phyloP scores from a whole-genome alignment of 768 basidiomycete genomes.

The Porpolomopsis calyptriformis region DNA sequence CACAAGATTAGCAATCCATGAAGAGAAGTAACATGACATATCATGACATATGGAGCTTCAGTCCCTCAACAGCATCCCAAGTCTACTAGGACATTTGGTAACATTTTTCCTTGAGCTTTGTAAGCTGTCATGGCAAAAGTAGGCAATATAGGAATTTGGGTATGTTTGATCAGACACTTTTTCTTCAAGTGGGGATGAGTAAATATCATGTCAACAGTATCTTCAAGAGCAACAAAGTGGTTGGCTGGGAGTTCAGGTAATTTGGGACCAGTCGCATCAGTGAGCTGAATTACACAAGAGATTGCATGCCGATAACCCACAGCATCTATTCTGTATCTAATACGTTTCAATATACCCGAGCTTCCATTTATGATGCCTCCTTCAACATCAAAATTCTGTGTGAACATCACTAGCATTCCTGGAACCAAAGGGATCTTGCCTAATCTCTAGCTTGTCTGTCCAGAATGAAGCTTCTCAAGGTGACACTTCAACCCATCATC shows the following conservation, averaged over 20 bases:
- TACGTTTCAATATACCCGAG: constrained; percentile 10
- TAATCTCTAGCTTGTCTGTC: constrained; percentile 20
- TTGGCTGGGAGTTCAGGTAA: constrained; percentile 3
- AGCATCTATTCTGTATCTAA: constrained; percentile 13
- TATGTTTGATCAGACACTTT: constrained; percentile 15
- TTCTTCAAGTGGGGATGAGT: constrained; percentile 10
- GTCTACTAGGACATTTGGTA: constrained; percentile 25
- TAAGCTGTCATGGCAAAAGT: constrained; percentile 33
- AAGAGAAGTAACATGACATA: constrained; percentile 22
- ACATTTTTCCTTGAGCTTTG: constrained; percentile 30
- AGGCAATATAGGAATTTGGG: no score
- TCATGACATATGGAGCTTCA: constrained; percentile 32
- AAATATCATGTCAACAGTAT: constrained; percentile 7
- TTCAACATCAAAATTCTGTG: constrained; percentile 22
- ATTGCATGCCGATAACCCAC: constrained; percentile 9
- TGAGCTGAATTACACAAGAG: constrained; percentile 14
- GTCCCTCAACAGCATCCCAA: constrained; percentile 19
- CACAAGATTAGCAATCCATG: constrained; percentile 23
- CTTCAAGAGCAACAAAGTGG: constrained; percentile 11
- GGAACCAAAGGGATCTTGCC: constrained; percentile 18
- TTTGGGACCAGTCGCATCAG: background rate
- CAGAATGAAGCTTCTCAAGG: constrained; percentile 14
- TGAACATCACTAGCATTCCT: constrained; percentile 9
- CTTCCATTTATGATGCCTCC: constrained; percentile 23
- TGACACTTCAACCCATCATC: constrained; percentile 6